Evolutionary conservation across 495 filamentous ascomycete genomes (phyloP).

Genomic region (Talaromyces wortmannii): DNA sequence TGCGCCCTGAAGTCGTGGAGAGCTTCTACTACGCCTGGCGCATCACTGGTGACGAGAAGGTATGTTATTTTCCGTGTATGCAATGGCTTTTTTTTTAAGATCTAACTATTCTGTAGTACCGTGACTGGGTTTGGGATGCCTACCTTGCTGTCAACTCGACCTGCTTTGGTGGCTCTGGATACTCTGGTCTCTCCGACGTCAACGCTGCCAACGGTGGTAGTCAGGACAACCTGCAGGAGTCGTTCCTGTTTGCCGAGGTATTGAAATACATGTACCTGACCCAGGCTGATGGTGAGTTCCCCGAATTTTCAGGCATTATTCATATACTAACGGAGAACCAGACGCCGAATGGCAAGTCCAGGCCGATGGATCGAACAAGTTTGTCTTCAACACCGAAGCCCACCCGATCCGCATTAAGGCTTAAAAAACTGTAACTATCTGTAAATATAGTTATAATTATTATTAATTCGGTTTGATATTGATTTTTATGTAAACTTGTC

Average conservation of each 20-base stretch:
- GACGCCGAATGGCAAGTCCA: constrained; percentile 54
- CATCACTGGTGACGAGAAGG: constrained; percentile 55
- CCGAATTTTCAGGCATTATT: neutral
- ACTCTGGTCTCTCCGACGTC: constrained; percentile 59
- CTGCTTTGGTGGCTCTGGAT: constrained; percentile 59
- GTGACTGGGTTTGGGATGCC: constrained; percentile 81
- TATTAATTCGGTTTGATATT: neutral
- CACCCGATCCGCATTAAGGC: constrained; percentile 55
- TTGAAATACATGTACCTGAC: constrained; percentile 80
- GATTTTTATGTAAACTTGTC: no score
- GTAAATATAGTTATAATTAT: neutral
- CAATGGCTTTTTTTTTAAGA: neutral
- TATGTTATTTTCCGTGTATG: constrained; percentile 14
- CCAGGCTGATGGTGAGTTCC: constrained; percentile 35
- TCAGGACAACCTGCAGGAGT: constrained; percentile 70
- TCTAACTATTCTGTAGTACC: constrained; percentile 46
- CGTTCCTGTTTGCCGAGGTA: constrained; percentile 87
- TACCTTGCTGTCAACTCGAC: constrained; percentile 65
- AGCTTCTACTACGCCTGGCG: constrained; percentile 85
- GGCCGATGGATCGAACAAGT: constrained; percentile 43
- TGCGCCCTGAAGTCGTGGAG: constrained; percentile 83
- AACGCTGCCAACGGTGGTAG: constrained; percentile 53
- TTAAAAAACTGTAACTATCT: neutral
- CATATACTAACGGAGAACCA: constrained; percentile 5
- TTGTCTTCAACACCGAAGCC: constrained; percentile 71